These are phyloP conservation scores for Oehlia diaphana DNA, from an alignment of 192 early-diverging fungal genomes.

Conservation along the genomic window DNA sequence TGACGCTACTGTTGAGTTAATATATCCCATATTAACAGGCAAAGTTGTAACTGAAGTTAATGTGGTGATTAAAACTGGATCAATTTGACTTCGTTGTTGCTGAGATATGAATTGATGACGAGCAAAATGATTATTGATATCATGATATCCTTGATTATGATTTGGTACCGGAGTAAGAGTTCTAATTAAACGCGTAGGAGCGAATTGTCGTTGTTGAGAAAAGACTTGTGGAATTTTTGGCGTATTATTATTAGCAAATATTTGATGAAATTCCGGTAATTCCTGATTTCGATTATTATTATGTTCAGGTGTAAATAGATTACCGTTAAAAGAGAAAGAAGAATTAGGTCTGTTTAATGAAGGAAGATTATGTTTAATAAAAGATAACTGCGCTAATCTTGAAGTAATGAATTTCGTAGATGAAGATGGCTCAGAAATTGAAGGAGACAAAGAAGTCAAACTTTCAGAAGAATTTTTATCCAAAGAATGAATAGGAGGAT, in stretches of 20 bases:
- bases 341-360: not conserved
- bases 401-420: not conserved
- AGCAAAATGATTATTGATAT: not conserved
- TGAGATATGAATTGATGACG: not conserved
- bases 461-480: no score
- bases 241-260: not conserved
- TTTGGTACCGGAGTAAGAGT: not conserved
- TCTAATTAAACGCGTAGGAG: not conserved
- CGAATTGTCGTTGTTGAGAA: no score
- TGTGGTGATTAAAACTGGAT: not conserved
- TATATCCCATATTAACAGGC: no score
- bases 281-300: not conserved
- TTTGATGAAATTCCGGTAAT: not conserved
- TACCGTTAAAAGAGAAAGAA: not conserved
- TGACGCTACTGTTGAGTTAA: not conserved
- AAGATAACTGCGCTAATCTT: not conserved
- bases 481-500: no score
- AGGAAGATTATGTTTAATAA: not conserved
- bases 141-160: not conserved
- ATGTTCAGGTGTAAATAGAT: not conserved
- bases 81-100: not conserved
- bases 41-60: not conserved
- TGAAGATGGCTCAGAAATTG: not conserved
- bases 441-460: not conserved
- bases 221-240: no score